Conservation (phyloP, 805 yeast genomes). For the Cyberlindnera euphorbiae region DNA sequence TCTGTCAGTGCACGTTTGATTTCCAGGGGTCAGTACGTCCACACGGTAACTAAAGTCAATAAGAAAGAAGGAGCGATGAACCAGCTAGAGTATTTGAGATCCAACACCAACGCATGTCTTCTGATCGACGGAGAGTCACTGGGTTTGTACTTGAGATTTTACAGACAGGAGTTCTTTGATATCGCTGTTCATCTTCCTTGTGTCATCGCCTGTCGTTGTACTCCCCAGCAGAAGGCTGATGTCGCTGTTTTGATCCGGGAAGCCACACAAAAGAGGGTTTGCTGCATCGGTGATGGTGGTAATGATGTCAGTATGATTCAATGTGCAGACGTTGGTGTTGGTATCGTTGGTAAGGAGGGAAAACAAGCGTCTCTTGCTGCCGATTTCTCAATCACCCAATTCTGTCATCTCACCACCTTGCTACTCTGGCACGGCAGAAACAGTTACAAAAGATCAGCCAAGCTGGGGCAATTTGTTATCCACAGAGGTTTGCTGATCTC, state of each 20-base stretch:
- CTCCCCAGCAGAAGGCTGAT: slow-evolving; percentile 98
- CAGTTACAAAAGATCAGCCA: slow-evolving; percentile 92
- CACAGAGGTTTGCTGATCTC: slow-evolving; percentile 94
- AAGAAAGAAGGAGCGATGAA: slow-evolving; percentile 61
- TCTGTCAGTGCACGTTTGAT: slow-evolving; percentile 93
- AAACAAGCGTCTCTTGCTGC: slow-evolving; percentile 96
- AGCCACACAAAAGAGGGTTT: slow-evolving; percentile 82
- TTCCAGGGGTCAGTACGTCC: slow-evolving; percentile 90
- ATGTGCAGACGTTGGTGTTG: slow-evolving; percentile 98
- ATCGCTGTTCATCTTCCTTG: slow-evolving; percentile 79
- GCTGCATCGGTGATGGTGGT: slow-evolving; percentile 99
- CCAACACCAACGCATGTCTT: slow-evolving; percentile 61
- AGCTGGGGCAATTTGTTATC: slow-evolving; percentile 90
- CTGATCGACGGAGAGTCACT: slow-evolving; percentile 93
- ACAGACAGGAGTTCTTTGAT: slow-evolving; percentile 67
- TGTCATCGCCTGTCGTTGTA: slow-evolving; percentile 97
- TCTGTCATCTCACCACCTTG: slow-evolving; percentile 80
- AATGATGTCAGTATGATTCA: slow-evolving; percentile 99
- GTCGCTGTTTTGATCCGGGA: slow-evolving; percentile 77
- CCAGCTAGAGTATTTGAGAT: slow-evolving; percentile 65
- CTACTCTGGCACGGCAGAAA: slow-evolving; percentile 98
- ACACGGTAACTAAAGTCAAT: slow-evolving; percentile 66
- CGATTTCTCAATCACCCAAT: slow-evolving; percentile 90
- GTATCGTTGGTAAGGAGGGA: slow-evolving; percentile 98
- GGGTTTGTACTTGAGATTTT: slow-evolving; percentile 58